Base-by-base conservation (phyloP, 140 eudicot species). In the Stevia rebaudiana region DNA sequence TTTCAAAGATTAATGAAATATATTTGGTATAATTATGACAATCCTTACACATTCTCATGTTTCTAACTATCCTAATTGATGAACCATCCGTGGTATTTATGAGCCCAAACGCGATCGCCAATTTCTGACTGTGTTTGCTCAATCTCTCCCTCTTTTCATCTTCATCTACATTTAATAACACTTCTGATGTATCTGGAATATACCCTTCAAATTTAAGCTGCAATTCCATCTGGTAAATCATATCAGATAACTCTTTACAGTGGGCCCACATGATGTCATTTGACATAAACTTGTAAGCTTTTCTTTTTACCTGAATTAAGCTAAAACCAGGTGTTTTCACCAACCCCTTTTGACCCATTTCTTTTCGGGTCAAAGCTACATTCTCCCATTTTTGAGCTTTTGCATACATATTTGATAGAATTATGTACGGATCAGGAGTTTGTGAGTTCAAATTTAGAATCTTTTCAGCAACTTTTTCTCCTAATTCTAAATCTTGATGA, bases 161-260 rank as follows among this genome's bases (percentile, higher is more conserved):
- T 74, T 81, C 96, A 15, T 83, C 85, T 11, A 85, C 89, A 55
- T 88, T 77, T 25, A 81, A 67, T 75, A 85, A 64, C 10, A 91
- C 87, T 15, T 79, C 79, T 12, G 87, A 88, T 30, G 63, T 78
- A 41, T 88, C 95, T 11, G 95, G 83, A 0, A 61, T 47, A 72
- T 91, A 91, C 43, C 98, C 96, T 65, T 88, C 96, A 52, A 91
- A 91, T 65, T 66, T 91, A 70, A 91, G 60, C 72, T 87, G 96
- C 95, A 88, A 79, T 67, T 84, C 96, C 94, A 91, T 91, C 54
- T 91, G 98, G 72, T 77, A 72, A 39, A 87, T 66, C 91, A 91
- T 91, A 63, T 91, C 95, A 23, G 80, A 72, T 11, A 87, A 75
- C 18, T 71, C 89, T 24, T 70, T 48, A 46, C 83, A 74, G 0